Evolutionary conservation across 257 asterid genomes (phyloP).

Genomic region (Solanum peruvianum): DNA sequence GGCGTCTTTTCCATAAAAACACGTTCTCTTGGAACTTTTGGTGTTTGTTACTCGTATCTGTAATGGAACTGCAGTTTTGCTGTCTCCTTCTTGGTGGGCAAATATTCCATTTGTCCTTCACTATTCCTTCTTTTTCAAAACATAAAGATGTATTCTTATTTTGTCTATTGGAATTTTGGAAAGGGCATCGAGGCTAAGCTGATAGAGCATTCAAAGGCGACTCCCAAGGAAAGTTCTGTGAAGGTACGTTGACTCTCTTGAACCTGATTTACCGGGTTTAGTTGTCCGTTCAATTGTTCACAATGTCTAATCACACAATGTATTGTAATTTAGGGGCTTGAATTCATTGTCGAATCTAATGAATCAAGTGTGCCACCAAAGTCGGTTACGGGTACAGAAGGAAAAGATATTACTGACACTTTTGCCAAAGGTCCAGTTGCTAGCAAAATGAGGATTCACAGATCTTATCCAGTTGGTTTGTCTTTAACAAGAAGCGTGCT

Average conservation of each 20-base stretch:
- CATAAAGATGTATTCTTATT: not conserved
- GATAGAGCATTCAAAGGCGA: conserved; percentile 28
- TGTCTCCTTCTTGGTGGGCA: not conserved
- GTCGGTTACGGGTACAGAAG: conserved; percentile 12
- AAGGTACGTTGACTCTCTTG: conserved; percentile 21
- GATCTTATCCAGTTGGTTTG: conserved; percentile 49
- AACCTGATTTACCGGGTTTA: not conserved
- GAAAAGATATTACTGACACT: conserved; percentile 5
- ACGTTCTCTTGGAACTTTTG: not conserved
- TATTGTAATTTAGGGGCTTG: conserved; percentile 43
- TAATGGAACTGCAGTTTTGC: not conserved
- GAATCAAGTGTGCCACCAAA: conserved; percentile 24
- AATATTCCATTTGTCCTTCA: not conserved
- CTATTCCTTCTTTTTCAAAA: not conserved
- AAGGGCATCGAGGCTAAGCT: conserved; percentile 56
- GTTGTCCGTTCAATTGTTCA: not conserved
- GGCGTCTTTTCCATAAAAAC: not conserved
- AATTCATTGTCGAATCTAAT: conserved; percentile 35
- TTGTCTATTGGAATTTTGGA: not conserved
- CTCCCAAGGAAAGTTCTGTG: conserved; percentile 20
- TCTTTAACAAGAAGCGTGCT: conserved; percentile 31
- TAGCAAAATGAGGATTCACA: conserved; percentile 57
- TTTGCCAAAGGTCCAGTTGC: conserved; percentile 12
- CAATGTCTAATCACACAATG: not conserved
- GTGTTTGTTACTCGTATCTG: not conserved